Evolutionary conservation across 768 basidiomycete genomes (phyloP), one percentile per base, ranked within the genome.

Genomic region (Daedalea quercina): DNA sequence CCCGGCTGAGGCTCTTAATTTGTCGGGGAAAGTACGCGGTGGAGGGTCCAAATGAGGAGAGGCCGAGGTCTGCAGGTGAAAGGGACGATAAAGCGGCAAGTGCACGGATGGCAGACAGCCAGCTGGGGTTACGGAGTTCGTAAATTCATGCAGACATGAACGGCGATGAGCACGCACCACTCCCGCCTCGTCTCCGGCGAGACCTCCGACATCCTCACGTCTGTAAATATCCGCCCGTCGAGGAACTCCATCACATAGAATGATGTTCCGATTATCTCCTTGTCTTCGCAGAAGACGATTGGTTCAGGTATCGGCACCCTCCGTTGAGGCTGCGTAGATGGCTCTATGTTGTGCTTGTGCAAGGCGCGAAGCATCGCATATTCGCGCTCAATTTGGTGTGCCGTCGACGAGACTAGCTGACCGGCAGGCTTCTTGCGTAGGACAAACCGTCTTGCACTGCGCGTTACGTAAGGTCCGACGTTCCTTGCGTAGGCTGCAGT

Each of bases 191-290:
- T 84, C 50, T 76, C 62, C 2, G 77, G 73, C 3, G 78, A 63
- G 1, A 91, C 70, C 61, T 88, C 84, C 0, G 80, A 79, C 83
- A 96, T 85, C 55, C 81, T 69, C 8, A 79, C 72, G 67, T 97
- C 88, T 12, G 90, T 89, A 70, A 96, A 99, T 60, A 97, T 94
- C 44, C 96, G 79, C 0, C 95, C 95, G 20, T 95, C 84, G 43
- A 98, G 64, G 65, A 90, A 98, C 65, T 97, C 88, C 95, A 99
- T 98, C 43, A 97, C 78, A 65, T 96, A 98, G 70, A 97, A 97
- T 1, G 87, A 81, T 22, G 93, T 92, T 2, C 94, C 95, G 19
- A 95, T 75, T 37, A 97, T 77, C 2, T 70, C 62, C 33, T 61
- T 72, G 63, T 97, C 90, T 60, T 88, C 82, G 65, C 95, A 97